Evolutionary conservation across 495 filamentous ascomycete genomes (phyloP).

Genomic region (Poronia punctata): DNA sequence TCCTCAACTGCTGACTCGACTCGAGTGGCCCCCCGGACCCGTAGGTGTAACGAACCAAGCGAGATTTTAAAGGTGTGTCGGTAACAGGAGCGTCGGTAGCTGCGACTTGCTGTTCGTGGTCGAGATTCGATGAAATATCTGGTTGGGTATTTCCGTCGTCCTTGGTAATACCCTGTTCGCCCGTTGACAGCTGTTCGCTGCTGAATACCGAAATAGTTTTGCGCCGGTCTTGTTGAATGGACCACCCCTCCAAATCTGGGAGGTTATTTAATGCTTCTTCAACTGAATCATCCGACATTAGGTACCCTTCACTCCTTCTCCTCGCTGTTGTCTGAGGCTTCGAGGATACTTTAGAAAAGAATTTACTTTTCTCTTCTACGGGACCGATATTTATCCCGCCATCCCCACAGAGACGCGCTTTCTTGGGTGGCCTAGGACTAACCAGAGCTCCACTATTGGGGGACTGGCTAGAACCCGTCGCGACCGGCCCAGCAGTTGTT

Average conservation of each 20-base stretch:
- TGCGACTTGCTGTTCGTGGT: not conserved
- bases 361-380: constrained; percentile 32
- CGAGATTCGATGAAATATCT: not conserved
- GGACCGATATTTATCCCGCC: constrained; percentile 9
- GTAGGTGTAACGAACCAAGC: constrained; percentile 15
- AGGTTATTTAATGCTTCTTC: constrained; percentile 37
- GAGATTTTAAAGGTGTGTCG: constrained; percentile 15
- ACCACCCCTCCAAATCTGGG: constrained; percentile 29
- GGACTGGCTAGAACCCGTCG: constrained; percentile 11
- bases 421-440: constrained; percentile 36
- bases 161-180: constrained; percentile 1
- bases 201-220: constrained; percentile 23
- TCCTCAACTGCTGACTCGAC: not conserved
- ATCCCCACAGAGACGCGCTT: constrained; percentile 42
- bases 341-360: constrained; percentile 24
- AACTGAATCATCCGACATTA: constrained; percentile 42
- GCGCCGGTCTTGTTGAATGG: constrained; percentile 9
- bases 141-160: constrained; percentile 5
- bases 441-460: constrained; percentile 4
- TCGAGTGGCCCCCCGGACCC: not conserved
- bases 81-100: constrained; percentile 2
- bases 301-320: constrained; percentile 17
- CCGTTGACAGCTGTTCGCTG: constrained; percentile 5
- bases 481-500: constrained; percentile 19
- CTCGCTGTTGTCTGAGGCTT: constrained; percentile 16